Percentiles rank a stretch among this genome's conserved stretches.
phyloP scores from a whole-genome alignment of 2,329 filamentous ascomycete species.

The Pestalotiopsis sp. region DNA sequence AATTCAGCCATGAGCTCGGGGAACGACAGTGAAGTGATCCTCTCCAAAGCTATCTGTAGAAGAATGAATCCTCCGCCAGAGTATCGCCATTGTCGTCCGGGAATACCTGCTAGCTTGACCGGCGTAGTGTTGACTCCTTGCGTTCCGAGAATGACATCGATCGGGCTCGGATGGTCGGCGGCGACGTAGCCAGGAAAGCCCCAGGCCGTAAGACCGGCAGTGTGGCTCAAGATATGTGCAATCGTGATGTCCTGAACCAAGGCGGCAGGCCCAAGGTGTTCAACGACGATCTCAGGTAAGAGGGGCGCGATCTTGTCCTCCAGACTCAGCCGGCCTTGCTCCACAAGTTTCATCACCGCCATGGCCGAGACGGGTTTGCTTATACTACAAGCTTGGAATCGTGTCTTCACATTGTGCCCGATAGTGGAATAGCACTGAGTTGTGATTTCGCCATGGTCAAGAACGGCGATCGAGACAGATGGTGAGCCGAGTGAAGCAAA shows the following conservation, averaged over 20 bases:
- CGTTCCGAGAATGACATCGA: neutral
- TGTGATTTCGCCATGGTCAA: constrained; percentile 6
- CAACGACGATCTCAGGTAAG: neutral
- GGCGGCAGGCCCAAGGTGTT: neutral
- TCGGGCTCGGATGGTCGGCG: neutral
- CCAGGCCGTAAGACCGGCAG: neutral
- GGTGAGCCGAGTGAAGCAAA: constrained; percentile 9
- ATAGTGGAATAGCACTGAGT: constrained; percentile 7
- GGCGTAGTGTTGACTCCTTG: neutral
- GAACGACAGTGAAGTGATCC: neutral
- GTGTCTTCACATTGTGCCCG: neutral
- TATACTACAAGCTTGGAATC: constrained; percentile 12
- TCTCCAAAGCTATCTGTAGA: constrained; percentile 9
- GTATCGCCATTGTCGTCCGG: constrained; percentile 4
- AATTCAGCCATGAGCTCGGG: constrained; percentile 7
- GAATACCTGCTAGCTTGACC: neutral
- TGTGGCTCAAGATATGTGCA: constrained; percentile 10
- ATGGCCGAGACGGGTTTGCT: constrained; percentile 1
- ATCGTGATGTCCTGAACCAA: constrained; percentile 11
- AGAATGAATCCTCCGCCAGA: constrained; percentile 8
- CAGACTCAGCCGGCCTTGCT: constrained; percentile 3
- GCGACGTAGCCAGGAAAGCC: constrained; percentile 4
- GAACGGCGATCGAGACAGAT: constrained; percentile 11
- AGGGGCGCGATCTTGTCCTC: constrained; percentile 9
- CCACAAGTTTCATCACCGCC: constrained; percentile 9